Evolutionary conservation across 2,329 filamentous ascomycete genomes (phyloP), one percentile per base, ranked within the genome.

Genomic region (Zasmidium cellare): DNA sequence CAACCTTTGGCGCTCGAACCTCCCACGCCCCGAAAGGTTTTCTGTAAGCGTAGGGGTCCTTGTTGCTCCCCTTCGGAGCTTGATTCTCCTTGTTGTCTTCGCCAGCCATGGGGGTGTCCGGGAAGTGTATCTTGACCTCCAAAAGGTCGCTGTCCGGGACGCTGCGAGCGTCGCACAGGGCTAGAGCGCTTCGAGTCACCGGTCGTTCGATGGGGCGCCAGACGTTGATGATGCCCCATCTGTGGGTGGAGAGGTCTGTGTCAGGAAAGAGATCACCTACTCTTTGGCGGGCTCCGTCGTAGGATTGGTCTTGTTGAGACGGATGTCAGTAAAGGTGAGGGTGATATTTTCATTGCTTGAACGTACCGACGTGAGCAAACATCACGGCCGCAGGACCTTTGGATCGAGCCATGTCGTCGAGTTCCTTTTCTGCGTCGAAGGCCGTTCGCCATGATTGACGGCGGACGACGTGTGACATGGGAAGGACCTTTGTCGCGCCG

Each of bases 11-110:
- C 0, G 56, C 28, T 31, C 49, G 24, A 12, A 46, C 49, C 48
- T 83, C 71, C 83, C 82, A 62, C 24, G 24, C 24, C 6, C 44
- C 51, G 12, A 53, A 53, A 9, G 35, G 35, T 14, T 41, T 41
- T 41, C 35, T 9, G 35, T 41, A 41, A 18, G 35, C 12, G 16
- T 41, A 41, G 7, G 35, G 35, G 16, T 41, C 35, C 25, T 28
- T 51, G n/a, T n/a, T n/a, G 7, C 48, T 25, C 6, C 48, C 48
- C 25, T 51, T 51, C 14, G 24, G 25, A 18, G 11, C 48, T 9
- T 51, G n/a, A 18, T 52, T 44, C 41, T 25, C 35, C 35, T 31
- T 16, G n/a, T n/a, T n/a, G 16, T 45, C n/a, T 38, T 35, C 41
- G n/a, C 41, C 20, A 2, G 45, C 20, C 35, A 45, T 35, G 22